Percentiles rank a stretch among this genome's conserved stretches.
These are phyloP conservation scores for Aspergillus sp. DNA, from an alignment of 2,329 filamentous ascomycete species.

Conservation along the genomic window DNA sequence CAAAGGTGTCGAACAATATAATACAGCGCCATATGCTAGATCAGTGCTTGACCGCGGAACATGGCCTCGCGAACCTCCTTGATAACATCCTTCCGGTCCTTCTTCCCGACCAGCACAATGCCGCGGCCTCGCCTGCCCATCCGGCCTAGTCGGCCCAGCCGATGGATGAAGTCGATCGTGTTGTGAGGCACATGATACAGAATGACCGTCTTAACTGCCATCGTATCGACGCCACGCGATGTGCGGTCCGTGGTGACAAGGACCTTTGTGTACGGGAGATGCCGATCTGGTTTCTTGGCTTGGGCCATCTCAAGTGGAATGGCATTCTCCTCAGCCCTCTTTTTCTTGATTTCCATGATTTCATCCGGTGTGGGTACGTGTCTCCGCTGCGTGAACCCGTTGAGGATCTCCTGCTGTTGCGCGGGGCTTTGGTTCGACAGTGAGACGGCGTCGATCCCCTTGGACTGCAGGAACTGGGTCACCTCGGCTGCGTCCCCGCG, in stretches of 20 bases:
- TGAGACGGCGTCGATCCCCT: conserved; percentile 80
- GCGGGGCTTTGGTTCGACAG: conserved; percentile 75
- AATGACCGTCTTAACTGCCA: conserved; percentile 83
- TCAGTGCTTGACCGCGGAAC: conserved; percentile 70
- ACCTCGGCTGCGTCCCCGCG: conserved; percentile 78
- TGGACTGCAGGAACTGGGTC: conserved; percentile 65
- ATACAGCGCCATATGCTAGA: conserved; percentile 62
- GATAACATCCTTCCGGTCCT: conserved; percentile 83
- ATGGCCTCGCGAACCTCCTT: conserved; percentile 84
- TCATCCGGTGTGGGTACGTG: conserved; percentile 28
- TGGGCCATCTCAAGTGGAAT: conserved; percentile 33
- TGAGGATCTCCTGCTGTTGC: conserved; percentile 66
- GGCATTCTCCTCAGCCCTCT: conserved; percentile 24
- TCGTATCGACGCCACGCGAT: conserved; percentile 85
- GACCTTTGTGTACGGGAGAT: conserved; percentile 70
- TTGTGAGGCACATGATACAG: conserved; percentile 97
- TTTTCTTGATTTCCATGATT: conserved; percentile 22
- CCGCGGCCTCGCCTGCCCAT: conserved; percentile 87
- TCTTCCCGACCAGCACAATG: conserved; percentile 79
- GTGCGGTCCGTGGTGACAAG: conserved; percentile 90
- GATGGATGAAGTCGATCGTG: conserved; percentile 96
- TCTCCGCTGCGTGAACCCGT: conserved; percentile 54
- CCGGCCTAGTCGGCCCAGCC: conserved; percentile 78
- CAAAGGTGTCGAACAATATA: conserved; percentile 37
- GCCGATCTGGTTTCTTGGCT: conserved; percentile 31